A percentile compares a stretch with the other conserved stretches of the same genome.
These are phyloP conservation scores for Nigrospora oryzae DNA, from an alignment of 2,329 filamentous ascomycete genomes.

Conservation along the genomic window DNA sequence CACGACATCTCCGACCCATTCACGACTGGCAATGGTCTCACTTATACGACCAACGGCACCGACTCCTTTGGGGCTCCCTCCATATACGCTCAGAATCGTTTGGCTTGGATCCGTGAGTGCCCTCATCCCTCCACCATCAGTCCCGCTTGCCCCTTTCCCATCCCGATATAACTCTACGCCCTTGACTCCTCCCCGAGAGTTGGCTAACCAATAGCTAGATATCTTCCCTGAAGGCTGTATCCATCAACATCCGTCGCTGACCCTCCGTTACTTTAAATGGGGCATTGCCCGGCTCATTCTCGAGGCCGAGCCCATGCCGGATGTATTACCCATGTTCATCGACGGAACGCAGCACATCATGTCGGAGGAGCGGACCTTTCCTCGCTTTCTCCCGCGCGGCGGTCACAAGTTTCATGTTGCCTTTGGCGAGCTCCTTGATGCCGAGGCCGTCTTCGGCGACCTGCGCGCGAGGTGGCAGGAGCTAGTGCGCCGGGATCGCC, in stretches of 20 bases:
- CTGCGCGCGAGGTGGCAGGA: slow-evolving; percentile 66
- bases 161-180: neutral
- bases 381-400: slow-evolving; percentile 70
- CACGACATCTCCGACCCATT: slow-evolving; percentile 41
- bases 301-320: slow-evolving; percentile 78
- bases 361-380: slow-evolving; percentile 73
- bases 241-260: slow-evolving; percentile 71
- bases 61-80: slow-evolving; percentile 66
- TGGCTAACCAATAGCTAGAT: slow-evolving; percentile 26
- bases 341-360: slow-evolving; percentile 84
- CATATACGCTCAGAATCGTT: slow-evolving; percentile 57
- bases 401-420: slow-evolving; percentile 63
- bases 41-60: slow-evolving; percentile 57
- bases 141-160: neutral
- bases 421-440: slow-evolving; percentile 72
- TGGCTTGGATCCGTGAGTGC: slow-evolving; percentile 63
- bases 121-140: neutral
- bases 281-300: slow-evolving; percentile 85
- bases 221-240: slow-evolving; percentile 94
- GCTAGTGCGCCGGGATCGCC: slow-evolving; percentile 47
- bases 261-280: slow-evolving; percentile 98
- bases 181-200: too few species aligned
- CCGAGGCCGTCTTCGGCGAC: slow-evolving; percentile 68
- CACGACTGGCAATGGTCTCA: slow-evolving; percentile 30
- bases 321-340: slow-evolving; percentile 89